Evolutionary conservation across 768 basidiomycete species (phyloP).

Genomic region (Rossbeevera mucosa): DNA sequence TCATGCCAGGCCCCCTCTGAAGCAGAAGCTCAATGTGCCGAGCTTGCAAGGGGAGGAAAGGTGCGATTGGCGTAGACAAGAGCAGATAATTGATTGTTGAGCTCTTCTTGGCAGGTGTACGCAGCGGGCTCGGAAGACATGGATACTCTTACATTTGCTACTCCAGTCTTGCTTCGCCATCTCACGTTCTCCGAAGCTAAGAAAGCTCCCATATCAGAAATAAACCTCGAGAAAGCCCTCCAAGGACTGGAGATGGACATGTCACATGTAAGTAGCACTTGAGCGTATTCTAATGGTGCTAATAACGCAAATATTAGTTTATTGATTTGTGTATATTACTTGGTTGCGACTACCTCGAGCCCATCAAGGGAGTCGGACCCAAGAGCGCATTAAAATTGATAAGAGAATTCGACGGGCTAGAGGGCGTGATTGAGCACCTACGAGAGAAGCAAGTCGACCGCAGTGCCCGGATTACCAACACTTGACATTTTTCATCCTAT

Average conservation of each 20-base stretch:
- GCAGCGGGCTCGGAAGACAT: slow-evolving; percentile 99
- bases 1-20: slow-evolving; percentile 84
- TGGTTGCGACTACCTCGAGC: slow-evolving; percentile 98
- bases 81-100: background rate
- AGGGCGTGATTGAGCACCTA: slow-evolving; percentile 69
- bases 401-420: slow-evolving; percentile 72
- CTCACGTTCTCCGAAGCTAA: slow-evolving; percentile 98
- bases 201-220: slow-evolving; percentile 93
- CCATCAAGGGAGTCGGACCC: slow-evolving; percentile 95
- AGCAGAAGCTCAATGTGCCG: slow-evolving; percentile 98
- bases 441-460: slow-evolving; percentile 58
- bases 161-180: slow-evolving; percentile 90
- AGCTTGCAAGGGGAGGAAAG: slow-evolving; percentile 94
- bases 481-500: background rate
- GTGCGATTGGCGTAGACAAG: slow-evolving; percentile 34
- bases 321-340: slow-evolving; percentile 94
- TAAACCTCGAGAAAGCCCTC: slow-evolving; percentile 74
- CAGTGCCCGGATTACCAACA: background rate
- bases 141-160: slow-evolving; percentile 95
- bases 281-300: background rate
- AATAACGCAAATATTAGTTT: slow-evolving; percentile 52
- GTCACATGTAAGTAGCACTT: slow-evolving; percentile 56
- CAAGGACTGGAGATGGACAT: slow-evolving; percentile 91
- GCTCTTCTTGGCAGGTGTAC: slow-evolving; percentile 58
- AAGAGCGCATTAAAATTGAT: slow-evolving; percentile 93